These are phyloP conservation scores for Agaricus blazei DNA, from an alignment of 768 basidiomycete genomes.

Conservation along the genomic window DNA sequence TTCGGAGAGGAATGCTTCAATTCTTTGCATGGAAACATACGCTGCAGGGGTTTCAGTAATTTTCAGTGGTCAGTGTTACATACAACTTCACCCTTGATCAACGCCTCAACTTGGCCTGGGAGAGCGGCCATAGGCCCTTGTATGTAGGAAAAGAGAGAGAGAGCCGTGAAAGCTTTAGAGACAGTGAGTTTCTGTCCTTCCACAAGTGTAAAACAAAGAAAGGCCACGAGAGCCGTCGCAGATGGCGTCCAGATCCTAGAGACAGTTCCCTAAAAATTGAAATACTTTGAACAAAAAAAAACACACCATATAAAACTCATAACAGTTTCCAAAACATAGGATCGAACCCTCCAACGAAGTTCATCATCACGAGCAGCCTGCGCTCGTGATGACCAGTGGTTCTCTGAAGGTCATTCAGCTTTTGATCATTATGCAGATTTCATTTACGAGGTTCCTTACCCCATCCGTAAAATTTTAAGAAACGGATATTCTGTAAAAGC, in stretches of 20 bases:
- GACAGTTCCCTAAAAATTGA: not conserved
- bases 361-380: constrained; percentile 54
- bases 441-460: constrained; percentile 31
- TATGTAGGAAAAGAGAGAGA: constrained; percentile 71
- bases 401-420: constrained; percentile 30
- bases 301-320: constrained; percentile 65
- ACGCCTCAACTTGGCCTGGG: constrained; percentile 58
- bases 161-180: constrained; percentile 75
- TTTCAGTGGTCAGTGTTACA: not conserved
- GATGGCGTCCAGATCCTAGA: constrained; percentile 72
- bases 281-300: not conserved
- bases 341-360: constrained; percentile 61
- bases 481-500: constrained; percentile 67
- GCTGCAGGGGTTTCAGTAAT: constrained; percentile 30
- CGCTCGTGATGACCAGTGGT: constrained; percentile 54
- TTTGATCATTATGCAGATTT: not conserved
- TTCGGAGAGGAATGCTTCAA: constrained; percentile 68
- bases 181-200: constrained; percentile 65
- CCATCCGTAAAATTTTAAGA: constrained; percentile 76
- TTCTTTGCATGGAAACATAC: constrained; percentile 78
- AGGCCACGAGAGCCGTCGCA: constrained; percentile 57
- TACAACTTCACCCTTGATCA: constrained; percentile 47
- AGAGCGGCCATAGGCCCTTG: constrained; percentile 63
- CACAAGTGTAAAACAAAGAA: constrained; percentile 63
- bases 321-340: constrained; percentile 53